Evolutionary conservation across 2,329 filamentous ascomycete species (phyloP), one percentile per base, ranked within the genome.

Genomic region (Exophiala oligosperma): DNA sequence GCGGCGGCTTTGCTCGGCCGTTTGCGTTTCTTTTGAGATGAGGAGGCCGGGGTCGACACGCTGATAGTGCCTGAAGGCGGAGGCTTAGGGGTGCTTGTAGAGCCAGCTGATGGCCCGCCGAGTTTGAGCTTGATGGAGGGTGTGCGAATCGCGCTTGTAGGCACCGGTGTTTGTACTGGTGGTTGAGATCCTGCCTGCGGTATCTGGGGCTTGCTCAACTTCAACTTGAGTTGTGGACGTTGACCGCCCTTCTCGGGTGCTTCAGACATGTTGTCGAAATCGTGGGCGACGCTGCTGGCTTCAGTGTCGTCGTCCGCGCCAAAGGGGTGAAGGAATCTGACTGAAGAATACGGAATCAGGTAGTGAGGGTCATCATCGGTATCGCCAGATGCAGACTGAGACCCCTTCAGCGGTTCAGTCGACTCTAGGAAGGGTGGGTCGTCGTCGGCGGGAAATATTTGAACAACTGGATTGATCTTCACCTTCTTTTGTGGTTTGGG

Each of bases 21-120:
- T 49, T 67, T 68, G 17, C 64, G 62, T 53, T 66, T 69, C 57
- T 67, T 66, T 63, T 43, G 14, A 17, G 70, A 52, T 70, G 72
- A 64, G 64, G 69, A 41, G 66, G 64, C 55, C 66, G 64, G 49
- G 6, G 54, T 40, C 17, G 11, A 46, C 3, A 43, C 40, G n/a
- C 21, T 37, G 6, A 29, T 24, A 5, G 49, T 44, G 35, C 62
- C 55, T 49, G 58, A 56, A 53, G 62, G 54, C 35, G 54, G 52
- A 32, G 67, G 62, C 48, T 67, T 63, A 35, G 57, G 51, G 56
- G 65, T 52, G 48, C 66, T 37, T 40, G 66, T 60, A 28, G 49
- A 17, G 11, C 35, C 46, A 7, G 47, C 40, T 14, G 40, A 23
- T 14, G 57, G 49, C 9, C 49, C 57, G 52, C 58, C 56, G 32